Evolutionary conservation across 495 filamentous ascomycete species (phyloP).

Genomic region (Neurospora cerealis): DNA sequence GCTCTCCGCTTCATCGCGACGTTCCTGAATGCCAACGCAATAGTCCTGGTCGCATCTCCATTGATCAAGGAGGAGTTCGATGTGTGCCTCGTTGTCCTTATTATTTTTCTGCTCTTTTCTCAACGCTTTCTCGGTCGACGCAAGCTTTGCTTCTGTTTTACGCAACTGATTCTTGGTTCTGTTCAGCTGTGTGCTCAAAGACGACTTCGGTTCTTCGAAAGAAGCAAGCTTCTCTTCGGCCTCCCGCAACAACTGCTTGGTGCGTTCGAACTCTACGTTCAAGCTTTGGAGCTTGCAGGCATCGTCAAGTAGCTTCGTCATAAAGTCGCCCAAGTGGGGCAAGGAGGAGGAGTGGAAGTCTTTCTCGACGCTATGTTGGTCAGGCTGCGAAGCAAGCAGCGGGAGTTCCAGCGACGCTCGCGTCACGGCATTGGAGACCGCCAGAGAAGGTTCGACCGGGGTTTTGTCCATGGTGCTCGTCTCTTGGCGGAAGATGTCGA

Average conservation of each 20-base stretch:
- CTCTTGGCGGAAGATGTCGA: no score
- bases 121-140: no score
- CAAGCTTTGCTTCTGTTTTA: no score
- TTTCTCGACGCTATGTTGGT: neutral
- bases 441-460: no score
- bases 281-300: neutral
- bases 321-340: neutral
- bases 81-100: no score
- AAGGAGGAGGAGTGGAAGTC: neutral
- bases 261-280: neutral
- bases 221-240: neutral
- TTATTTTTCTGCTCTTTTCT: no score
- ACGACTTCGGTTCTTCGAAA: neutral
- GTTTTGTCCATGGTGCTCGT: no score
- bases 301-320: neutral
- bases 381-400: neutral
- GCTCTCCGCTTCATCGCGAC: neutral
- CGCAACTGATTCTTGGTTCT: neutral
- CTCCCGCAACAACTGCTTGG: neutral
- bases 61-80: no score
- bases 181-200: neutral
- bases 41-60: no score
- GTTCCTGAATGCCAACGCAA: no score
- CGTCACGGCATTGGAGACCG: no score
- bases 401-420: no score